A percentile compares a stretch with the other conserved stretches of the same genome.
These are phyloP conservation scores for Auriscalpium vulgare DNA, from an alignment of 768 basidiomycete species.

Conservation along the genomic window DNA sequence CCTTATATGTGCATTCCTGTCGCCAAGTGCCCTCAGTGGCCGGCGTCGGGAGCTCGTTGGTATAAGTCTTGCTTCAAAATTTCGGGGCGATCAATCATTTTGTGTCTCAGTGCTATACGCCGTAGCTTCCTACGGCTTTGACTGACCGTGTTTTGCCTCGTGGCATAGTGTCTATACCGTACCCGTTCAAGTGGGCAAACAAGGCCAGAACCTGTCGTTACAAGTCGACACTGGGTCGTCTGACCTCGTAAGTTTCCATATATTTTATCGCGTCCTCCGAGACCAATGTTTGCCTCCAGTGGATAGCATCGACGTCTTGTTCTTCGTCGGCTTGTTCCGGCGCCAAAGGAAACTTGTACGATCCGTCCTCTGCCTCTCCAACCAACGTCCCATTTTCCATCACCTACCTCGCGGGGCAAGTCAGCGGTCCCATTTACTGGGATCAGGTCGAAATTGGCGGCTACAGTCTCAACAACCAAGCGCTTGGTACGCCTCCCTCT, in stretches of 20 bases:
- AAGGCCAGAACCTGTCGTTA: slow-evolving; percentile 44
- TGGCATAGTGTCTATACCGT: slow-evolving; percentile 55
- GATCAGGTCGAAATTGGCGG: slow-evolving; percentile 56
- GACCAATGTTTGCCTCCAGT: slow-evolving; percentile 33
- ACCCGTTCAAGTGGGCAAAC: slow-evolving; percentile 45
- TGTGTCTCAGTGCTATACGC: too few species aligned
- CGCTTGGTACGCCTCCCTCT: slow-evolving; percentile 42
- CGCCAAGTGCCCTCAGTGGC: too few species aligned
- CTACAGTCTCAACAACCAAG: slow-evolving; percentile 58
- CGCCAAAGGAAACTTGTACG: slow-evolving; percentile 43
- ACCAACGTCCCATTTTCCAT: slow-evolving; percentile 43
- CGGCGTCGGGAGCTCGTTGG: too few species aligned
- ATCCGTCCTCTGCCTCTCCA: slow-evolving; percentile 38
- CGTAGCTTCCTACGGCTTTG: background rate
- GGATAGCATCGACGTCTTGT: slow-evolving; percentile 67
- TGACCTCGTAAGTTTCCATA: slow-evolving; percentile 48
- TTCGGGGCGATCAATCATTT: too few species aligned
- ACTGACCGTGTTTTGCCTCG: background rate
- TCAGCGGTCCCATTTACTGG: slow-evolving; percentile 61
- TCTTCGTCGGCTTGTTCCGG: slow-evolving; percentile 42
- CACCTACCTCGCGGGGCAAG: slow-evolving; percentile 50
- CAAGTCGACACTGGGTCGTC: slow-evolving; percentile 82
- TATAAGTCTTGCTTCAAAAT: too few species aligned
- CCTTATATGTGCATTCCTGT: background rate
- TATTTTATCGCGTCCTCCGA: background rate